Conservation (phyloP, 495 filamentous ascomycete genomes). For the Friedmanniomyces endolithicus region DNA sequence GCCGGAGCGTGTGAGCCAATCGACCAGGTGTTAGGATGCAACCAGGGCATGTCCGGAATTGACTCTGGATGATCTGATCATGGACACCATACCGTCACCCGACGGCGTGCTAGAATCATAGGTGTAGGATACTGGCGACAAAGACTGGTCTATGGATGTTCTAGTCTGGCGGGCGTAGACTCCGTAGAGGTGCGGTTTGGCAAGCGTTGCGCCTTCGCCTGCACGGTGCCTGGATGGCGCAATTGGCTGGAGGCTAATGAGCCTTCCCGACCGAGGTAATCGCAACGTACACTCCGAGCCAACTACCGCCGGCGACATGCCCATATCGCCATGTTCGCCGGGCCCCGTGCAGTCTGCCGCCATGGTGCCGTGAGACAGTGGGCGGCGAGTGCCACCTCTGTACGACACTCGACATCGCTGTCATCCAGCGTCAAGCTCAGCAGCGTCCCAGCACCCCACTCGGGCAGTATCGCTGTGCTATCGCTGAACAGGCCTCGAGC, state of each 20-base stretch:
- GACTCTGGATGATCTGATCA: not conserved
- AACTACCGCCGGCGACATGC: not conserved
- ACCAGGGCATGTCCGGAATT: not conserved
- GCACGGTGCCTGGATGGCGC: not conserved
- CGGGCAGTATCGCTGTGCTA: conserved; percentile 75
- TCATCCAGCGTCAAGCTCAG: conserved; percentile 44
- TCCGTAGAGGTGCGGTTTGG: not conserved
- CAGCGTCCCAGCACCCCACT: conserved; percentile 64
- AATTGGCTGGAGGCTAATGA: not conserved
- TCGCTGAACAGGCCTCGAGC: conserved; percentile 72
- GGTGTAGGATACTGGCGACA: not conserved
- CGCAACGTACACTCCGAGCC: not conserved
- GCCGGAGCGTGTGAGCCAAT: not conserved
- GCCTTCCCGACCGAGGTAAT: not conserved
- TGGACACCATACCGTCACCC: not conserved
- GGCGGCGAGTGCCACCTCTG: not conserved
- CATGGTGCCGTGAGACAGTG: conserved; percentile 1
- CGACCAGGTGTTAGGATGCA: not conserved
- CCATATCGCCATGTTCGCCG: not conserved
- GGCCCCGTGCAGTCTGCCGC: not conserved
- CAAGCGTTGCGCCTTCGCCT: not conserved
- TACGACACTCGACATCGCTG: conserved; percentile 7
- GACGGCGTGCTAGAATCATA: not conserved
- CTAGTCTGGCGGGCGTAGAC: too few species aligned
- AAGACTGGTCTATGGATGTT: too few species aligned